Evolutionary conservation across 2,329 filamentous ascomycete genomes (phyloP).

Genomic region (Graphiopsis chlorocephala): DNA sequence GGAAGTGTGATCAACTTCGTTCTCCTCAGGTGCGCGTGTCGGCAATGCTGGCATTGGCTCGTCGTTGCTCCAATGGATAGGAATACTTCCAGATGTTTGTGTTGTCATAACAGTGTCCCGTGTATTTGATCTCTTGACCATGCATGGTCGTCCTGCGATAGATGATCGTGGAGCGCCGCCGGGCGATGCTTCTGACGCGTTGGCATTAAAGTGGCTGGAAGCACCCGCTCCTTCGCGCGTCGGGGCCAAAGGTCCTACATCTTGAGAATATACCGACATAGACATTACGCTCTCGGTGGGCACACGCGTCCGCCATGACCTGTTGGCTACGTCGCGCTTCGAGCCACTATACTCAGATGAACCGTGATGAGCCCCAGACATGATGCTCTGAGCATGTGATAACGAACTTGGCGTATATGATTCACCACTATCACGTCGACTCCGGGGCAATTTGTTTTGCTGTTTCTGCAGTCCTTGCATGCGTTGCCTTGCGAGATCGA

Average conservation of each 20-base stretch:
- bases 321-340: constrained; percentile 13
- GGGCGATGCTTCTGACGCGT: constrained; percentile 13
- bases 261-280: constrained; percentile 20
- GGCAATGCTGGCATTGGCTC: constrained; percentile 17
- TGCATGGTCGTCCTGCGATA: constrained; percentile 18
- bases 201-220: constrained; percentile 2
- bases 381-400: constrained; percentile 4
- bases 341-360: background rate
- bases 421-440: background rate
- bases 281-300: constrained; percentile 22
- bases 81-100: constrained; percentile 29
- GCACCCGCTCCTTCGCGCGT: constrained; percentile 8
- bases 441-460: background rate
- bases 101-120: constrained; percentile 20
- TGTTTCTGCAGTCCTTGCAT: constrained; percentile 18
- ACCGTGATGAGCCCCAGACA: background rate
- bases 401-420: constrained; percentile 4
- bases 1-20: constrained; percentile 9
- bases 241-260: background rate
- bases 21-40: background rate
- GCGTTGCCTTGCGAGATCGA: constrained; percentile 18
- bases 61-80: constrained; percentile 25
- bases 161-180: background rate
- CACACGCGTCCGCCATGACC: constrained; percentile 19
- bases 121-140: constrained; percentile 15